These are phyloP conservation scores for Trypanosoma lewisi DNA, from an alignment of 208 protist genomes.

Conservation along the genomic window DNA sequence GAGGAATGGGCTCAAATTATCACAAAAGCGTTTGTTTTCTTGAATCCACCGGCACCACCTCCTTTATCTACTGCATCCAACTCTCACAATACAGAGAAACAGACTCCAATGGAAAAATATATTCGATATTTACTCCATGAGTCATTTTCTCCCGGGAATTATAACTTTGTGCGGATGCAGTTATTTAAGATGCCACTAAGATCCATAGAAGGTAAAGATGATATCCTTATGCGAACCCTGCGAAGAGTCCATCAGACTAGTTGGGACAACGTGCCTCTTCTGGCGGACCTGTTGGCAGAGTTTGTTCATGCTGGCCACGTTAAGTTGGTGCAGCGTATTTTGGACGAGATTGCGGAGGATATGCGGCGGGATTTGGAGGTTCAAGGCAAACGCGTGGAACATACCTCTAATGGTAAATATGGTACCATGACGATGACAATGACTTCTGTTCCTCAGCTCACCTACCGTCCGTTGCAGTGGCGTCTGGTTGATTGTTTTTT, in stretches of 20 bases:
- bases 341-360: constrained; percentile 21
- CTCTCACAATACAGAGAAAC: background rate
- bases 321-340: constrained; percentile 9
- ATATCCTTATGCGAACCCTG: constrained; percentile 14
- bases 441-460: background rate
- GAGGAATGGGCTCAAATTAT: constrained; percentile 1
- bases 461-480: constrained; percentile 21
- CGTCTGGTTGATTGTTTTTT: constrained; percentile 27
- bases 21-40: background rate
- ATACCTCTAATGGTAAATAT: no score
- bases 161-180: constrained; percentile 8
- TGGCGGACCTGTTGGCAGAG: constrained; percentile 16
- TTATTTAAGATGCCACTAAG: constrained; percentile 27
- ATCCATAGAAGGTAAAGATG: background rate
- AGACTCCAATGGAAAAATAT: constrained; percentile 15
- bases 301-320: constrained; percentile 1
- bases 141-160: background rate
- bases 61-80: background rate
- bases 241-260: constrained; percentile 10
- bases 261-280: constrained; percentile 18
- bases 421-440: background rate
- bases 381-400: no score
- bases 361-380: constrained; percentile 28
- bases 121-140: constrained; percentile 13
- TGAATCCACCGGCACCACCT: constrained; percentile 1